These are phyloP conservation scores for Daldinia sp. DNA, from an alignment of 2,329 filamentous ascomycete species.

Conservation along the genomic window DNA sequence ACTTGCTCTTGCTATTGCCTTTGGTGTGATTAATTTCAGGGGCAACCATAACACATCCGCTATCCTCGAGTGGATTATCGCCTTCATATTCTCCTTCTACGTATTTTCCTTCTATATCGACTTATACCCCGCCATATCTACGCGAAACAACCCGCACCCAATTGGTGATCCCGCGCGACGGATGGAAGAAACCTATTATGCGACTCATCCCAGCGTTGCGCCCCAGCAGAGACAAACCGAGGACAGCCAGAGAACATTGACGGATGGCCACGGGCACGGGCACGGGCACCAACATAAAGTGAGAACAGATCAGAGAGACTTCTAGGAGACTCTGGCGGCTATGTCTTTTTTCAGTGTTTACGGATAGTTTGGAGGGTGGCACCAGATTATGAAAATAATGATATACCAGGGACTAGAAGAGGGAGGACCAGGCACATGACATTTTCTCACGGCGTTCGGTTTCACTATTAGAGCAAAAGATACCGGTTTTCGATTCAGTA, in stretches of 20 bases:
- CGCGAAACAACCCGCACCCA: constrained; percentile 50
- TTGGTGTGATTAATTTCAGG: constrained; percentile 68
- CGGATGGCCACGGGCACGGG: constrained; percentile 28
- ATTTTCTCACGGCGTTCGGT: constrained; percentile 26
- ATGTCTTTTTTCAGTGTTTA: background rate
- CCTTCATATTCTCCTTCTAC: constrained; percentile 90
- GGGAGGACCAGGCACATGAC: background rate
- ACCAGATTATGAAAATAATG: constrained; percentile 10
- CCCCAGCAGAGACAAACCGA: constrained; percentile 41
- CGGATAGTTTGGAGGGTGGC: background rate
- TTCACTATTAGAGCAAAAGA: background rate
- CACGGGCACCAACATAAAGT: constrained; percentile 31
- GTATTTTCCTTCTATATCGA: constrained; percentile 89
- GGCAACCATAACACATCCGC: constrained; percentile 74
- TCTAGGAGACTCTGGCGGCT: constrained; percentile 34
- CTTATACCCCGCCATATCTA: constrained; percentile 80
- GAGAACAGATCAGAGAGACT: constrained; percentile 41
- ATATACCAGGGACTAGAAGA: constrained; percentile 5
- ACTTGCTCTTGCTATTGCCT: constrained; percentile 77
- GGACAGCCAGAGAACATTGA: constrained; percentile 50
- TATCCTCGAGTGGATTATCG: constrained; percentile 81
- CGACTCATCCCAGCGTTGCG: constrained; percentile 30
- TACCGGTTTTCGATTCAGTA: background rate
- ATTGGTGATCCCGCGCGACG: constrained; percentile 43
- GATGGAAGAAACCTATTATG: constrained; percentile 47